Base-by-base conservation (phyloP, 2,329 filamentous ascomycete genomes). In the Mycosphaerelloides madeirae region DNA sequence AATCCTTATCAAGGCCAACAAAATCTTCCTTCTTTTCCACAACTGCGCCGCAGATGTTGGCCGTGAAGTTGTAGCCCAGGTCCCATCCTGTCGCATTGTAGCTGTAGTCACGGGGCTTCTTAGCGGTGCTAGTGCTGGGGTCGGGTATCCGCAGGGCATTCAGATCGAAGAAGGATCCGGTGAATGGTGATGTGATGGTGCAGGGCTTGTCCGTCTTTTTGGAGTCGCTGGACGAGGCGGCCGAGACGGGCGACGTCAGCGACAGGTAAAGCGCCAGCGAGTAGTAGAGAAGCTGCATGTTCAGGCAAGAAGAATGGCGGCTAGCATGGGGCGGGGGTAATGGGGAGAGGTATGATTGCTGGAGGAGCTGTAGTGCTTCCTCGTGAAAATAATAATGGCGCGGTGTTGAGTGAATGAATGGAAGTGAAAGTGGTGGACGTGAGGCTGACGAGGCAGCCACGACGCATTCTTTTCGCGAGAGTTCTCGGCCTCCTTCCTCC, bases 21-120 rank as follows among this genome's bases (percentile, higher is more conserved):
- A 90, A 55, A 44, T 64, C 57, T 22, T 60, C 55, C 22, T 67
- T 33, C 13, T 78, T 70, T 55, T 85, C 79, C 13, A 89, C 76
- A n/a, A 90, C 84, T 1, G 85, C 74, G 29, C 76, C 81, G 69
- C 87, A 93, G 56, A 93, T 83, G 68, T 93, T 93, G 58, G 91
- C 63, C 2, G 86, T 91, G 60, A 93, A 93, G 69, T 91, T 91
- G 52, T 80, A 79, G 51, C 79, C 80, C 56, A 89, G 87, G 66
- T 91, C 87, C 64, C 81, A 85, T 28, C 87, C 87, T 47, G 77
- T 78, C 6, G 84, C 80, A 52, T 80, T 75, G 71, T 77, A 78
- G 60, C 74, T 83, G 48, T 78, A 73, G 43, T 74, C 74, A 31
- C 81, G 78, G 11, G 71, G 74, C 16, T 77, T 74, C 55, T 83